Percentiles rank a stretch among this genome's conserved stretches.
These are phyloP conservation scores for Brassica balearica DNA, from an alignment of 441 rosid genomes.

Conservation along the genomic window DNA sequence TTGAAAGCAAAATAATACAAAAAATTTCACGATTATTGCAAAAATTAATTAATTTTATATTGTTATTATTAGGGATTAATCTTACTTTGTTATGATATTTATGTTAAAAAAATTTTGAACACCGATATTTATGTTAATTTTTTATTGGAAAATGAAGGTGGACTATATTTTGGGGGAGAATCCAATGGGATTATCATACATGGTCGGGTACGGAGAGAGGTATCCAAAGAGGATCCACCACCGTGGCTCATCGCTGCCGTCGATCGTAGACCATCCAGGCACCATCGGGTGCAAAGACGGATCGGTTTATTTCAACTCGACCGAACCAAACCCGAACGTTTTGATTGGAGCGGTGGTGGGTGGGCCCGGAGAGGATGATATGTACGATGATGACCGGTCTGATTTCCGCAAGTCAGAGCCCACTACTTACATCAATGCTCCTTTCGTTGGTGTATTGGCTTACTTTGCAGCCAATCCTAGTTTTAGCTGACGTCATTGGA, in stretches of 20 bases:
- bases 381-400: constrained; percentile 63
- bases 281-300: constrained; percentile 79
- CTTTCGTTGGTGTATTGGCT: constrained; percentile 92
- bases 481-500: constrained; percentile 18
- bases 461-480: constrained; percentile 88
- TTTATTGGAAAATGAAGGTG: constrained; percentile 37
- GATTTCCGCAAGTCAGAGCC: constrained; percentile 90
- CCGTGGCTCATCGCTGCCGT: constrained; percentile 85
- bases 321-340: constrained; percentile 74
- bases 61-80: neutral
- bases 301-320: constrained; percentile 65
- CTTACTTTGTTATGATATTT: neutral
- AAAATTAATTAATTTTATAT: neutral
- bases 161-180: constrained; percentile 91
- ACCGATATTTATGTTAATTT: neutral
- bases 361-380: constrained; percentile 82
- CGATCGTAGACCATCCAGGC: constrained; percentile 65
- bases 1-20: neutral
- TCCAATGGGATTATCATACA: constrained; percentile 80
- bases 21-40: neutral
- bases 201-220: constrained; percentile 83
- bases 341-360: constrained; percentile 86
- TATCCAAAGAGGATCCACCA: constrained; percentile 89
- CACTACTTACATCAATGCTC: constrained; percentile 93
- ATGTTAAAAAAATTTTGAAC: neutral